Evolutionary conservation across 331 rosid genomes (phyloP), one percentile per base, ranked within the genome.

Genomic region (Erythrophleum ivorense): DNA sequence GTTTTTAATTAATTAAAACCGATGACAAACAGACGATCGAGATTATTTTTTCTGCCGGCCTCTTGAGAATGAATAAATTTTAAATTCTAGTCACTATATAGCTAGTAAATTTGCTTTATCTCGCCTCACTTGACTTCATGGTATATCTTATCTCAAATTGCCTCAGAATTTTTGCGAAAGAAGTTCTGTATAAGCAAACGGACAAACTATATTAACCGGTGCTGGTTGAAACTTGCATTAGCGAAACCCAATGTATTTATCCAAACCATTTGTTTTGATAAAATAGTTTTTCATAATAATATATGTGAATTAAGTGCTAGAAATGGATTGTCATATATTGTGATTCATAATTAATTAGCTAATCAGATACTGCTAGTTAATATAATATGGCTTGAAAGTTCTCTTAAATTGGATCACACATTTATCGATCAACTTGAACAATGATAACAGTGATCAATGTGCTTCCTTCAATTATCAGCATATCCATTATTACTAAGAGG

Each of bases 11-110:
- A 9, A 9, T 68, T 68, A 68, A n/a, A 41, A 29, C 33, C 43
- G 9, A 12, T 33, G 19, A 5, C 21, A 63, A 33, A 63, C 46
- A 2, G 40, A 63, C 45, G 21, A 63, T n/a, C 55, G 55, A 6
- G 70, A 34, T 63, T 34, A 63, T 63, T 41, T 63, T 63, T 46
- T 63, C 68, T 33, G 43, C 6, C 46, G 24, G 70, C 70, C 43
- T 63, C 11, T 63, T 15, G 45, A 16, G 70, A 63, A 63, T 6
- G 11, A 33, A 33, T 9, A 14, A 33, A 63, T 15, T 33, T 33
- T 63, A 33, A 34, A 63, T 13, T 63, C 4, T 2, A 63, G 36
- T 40, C 68, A 31, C 68, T 62, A 1, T 24, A 24, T 24, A 13
- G 34, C n/a, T 33, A 13, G 43, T 12, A 31, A 31, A 62, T 62